phyloP scores from a whole-genome alignment of 192 early-diverging fungal genomes.

The Neocallimastix lanati region DNA sequence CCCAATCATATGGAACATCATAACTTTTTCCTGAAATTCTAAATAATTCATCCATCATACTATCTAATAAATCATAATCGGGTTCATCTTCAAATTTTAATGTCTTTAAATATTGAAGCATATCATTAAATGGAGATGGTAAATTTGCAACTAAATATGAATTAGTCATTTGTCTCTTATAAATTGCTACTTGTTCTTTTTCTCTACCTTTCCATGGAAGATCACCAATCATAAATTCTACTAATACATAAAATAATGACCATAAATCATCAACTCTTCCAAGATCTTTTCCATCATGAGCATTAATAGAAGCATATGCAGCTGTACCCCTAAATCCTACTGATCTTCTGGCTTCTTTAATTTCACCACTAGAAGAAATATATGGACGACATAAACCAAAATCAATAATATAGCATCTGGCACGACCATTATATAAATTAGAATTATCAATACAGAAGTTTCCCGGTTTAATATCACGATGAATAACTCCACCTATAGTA shows the following conservation, averaged over 20 bases:
- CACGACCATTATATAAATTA: not conserved
- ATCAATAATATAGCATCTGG: slow-evolving; percentile 25
- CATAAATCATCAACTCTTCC: slow-evolving; percentile 37
- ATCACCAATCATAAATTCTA: slow-evolving; percentile 24
- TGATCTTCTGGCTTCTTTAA: slow-evolving; percentile 21
- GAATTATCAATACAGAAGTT: slow-evolving; percentile 14
- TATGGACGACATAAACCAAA: slow-evolving; percentile 27
- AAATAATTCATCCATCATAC: slow-evolving; percentile 6
- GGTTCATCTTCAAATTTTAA: slow-evolving; percentile 13
- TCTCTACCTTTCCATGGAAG: slow-evolving; percentile 39
- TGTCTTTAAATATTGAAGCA: slow-evolving; percentile 8
- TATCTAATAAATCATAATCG: slow-evolving; percentile 12
- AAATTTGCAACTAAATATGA: slow-evolving; percentile 6
- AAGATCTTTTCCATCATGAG: slow-evolving; percentile 17
- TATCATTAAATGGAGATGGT: slow-evolving; percentile 3
- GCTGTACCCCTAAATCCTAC: slow-evolving; percentile 41
- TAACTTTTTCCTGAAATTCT: not conserved
- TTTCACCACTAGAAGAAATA: slow-evolving; percentile 4
- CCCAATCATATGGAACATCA: slow-evolving; percentile 14
- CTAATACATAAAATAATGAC: slow-evolving; percentile 29
- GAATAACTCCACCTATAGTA: slow-evolving; percentile 19
- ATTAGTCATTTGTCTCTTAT: slow-evolving; percentile 2
- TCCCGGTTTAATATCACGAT: slow-evolving; percentile 40
- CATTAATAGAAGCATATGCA: slow-evolving; percentile 27
- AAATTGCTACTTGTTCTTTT: slow-evolving; percentile 13